Evolutionary conservation across 352 stramenopile species (phyloP), one percentile per base, ranked within the genome.

Genomic region (Phytophthora niederhauseri): DNA sequence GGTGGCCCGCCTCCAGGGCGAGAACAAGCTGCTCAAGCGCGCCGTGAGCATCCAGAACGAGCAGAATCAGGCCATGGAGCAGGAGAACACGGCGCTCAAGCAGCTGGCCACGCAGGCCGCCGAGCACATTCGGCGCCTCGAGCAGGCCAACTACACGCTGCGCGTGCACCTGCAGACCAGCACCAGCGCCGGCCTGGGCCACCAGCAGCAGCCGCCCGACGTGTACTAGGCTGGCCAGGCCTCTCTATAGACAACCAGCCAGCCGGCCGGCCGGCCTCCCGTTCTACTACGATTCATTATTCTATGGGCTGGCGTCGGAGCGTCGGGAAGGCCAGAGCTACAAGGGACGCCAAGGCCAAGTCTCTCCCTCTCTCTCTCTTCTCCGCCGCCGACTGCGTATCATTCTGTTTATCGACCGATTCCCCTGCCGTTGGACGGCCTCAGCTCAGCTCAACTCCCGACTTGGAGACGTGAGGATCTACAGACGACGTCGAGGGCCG

Each of bases 141-240:
- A 96, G 72, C 87, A 95, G 75, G 87, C 79, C 60, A 96, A 96
- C 78, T 96, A 95, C 68, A 90, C 89, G 46, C 83, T 96, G 30
- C 71, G 87, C 34, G 86, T 96, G 34, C 89, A 96, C 57, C 72
- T 96, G 55, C 87, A 96, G 72, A 91, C 85, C 38, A 96, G 87
- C 68, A 95, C 82, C 7, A 91, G 64, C 50, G 56, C 68, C 7
- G 67, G 56, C 3, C 51, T 66, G 8, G 59, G 66, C 63, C 57
- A 75, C 38, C 70, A 70, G 9, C 73, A 75, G n/a, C 80, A 81
- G 62, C 81, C 84, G 22, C 87, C 87, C 2, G 85, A 93, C 60
- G 84, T 94, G 58, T 94, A 83, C 61, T 94, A 92, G 65, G 54
- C 57, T 51, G 26, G 4, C 30, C 64, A 58, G 34, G 59, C 24